These are phyloP conservation scores for Diaporthe sp. DNA, from an alignment of 2,329 filamentous ascomycete species.

Conservation along the genomic window DNA sequence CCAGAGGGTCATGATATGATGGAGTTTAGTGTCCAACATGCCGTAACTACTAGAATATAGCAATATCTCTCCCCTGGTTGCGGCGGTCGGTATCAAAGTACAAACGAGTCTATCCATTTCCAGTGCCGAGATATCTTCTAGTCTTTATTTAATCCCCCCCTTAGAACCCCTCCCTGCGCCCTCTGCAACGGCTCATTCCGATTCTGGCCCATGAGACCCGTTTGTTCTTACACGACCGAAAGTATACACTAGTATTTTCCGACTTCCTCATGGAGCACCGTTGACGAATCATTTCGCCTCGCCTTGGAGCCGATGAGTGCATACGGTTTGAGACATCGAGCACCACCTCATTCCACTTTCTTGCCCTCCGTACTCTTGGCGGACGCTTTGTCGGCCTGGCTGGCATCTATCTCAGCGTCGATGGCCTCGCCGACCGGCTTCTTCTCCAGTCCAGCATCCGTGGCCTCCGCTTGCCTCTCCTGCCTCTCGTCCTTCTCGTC, in stretches of 20 bases:
- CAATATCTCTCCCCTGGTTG: too few relatives aligned
- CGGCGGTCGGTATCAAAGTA: constrained; percentile 4
- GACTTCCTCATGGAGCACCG: background rate
- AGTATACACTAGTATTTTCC: background rate
- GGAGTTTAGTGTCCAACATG: background rate
- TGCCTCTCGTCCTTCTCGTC: constrained; percentile 89
- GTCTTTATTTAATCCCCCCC: background rate
- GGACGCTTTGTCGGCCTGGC: constrained; percentile 50
- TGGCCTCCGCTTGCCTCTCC: constrained; percentile 57
- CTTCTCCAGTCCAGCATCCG: constrained; percentile 53
- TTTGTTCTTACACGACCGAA: background rate
- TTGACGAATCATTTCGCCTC: background rate
- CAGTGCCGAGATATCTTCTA: constrained; percentile 30
- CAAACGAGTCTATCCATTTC: constrained; percentile 31
- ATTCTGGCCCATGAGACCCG: background rate
- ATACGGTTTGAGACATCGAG: background rate
- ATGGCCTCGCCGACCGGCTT: constrained; percentile 64
- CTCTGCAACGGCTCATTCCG: constrained; percentile 6
- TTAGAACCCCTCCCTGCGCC: background rate
- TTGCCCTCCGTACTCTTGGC: constrained; percentile 50
- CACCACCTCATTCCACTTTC: constrained; percentile 44
- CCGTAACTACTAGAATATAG: background rate
- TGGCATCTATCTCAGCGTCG: constrained; percentile 63
- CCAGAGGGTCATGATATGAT: background rate
- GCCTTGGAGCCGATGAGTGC: background rate